Base-by-base conservation (phyloP, 176 grass and related monocot species). In the Dactylis glomerata region DNA sequence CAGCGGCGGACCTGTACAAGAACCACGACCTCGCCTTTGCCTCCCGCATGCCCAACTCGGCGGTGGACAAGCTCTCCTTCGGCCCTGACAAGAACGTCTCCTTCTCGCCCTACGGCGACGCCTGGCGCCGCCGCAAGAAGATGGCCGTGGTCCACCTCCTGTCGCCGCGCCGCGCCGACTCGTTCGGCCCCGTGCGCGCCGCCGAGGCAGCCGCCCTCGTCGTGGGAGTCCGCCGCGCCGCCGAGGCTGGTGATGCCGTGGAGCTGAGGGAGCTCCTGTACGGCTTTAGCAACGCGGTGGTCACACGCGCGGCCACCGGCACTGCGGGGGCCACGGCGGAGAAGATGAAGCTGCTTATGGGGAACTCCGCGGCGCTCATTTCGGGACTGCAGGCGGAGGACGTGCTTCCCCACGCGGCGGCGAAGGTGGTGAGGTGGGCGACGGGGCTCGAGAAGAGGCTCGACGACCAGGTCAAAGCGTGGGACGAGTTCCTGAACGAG, bases 21-120 rank as follows among this genome's bases (percentile, higher is more conserved):
- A 87, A 82, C 81, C 91, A 96, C 89, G 94, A 96, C 84, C 65
- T 83, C 63, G 86, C 91, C 69, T 89, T 96, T 61, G 88, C 94
- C 37, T 91, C 88, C 67, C 94, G 94, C 57, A 86, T 87, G 34
- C 31, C 10, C 78, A 83, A 15, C 64, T 37, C 83, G 27, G 66
- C 28, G 8, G 84, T 14, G 7, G 49, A 64, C 10, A 91, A 86
- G 55, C 50, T 87, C 22, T 54, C 41, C 72, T 87, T 68, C 30
- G 86, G 87, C 32, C 52, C 57, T 11, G 15, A 34, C 8, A 33
- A 6, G 10, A 93, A 91, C 73, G 26, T 96, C 19, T 78, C 84
- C 10, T 96, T 96, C 86, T 47, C 88, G 45, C 83, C 88, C 5
- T 91, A 91, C 28, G 86, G 94, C 1, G 88, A 93, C 13, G 26